Conservation (phyloP, 2,329 filamentous ascomycete species). For the Ciborinia camelliae region DNA sequence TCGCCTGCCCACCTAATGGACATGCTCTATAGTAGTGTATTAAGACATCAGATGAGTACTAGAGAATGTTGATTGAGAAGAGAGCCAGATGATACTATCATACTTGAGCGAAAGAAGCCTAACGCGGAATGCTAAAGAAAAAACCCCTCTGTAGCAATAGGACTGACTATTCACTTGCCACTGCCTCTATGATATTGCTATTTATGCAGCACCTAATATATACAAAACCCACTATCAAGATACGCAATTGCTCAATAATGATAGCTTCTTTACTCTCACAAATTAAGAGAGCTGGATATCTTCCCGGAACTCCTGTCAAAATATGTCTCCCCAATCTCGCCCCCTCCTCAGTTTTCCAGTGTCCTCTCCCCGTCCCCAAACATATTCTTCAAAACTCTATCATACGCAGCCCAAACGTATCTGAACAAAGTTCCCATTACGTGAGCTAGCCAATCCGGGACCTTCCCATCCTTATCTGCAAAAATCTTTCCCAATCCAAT, state of each 20-base stretch:
- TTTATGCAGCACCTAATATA: neutral
- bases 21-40: neutral
- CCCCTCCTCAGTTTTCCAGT: conserved; percentile 21
- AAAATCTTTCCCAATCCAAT: conserved; percentile 49
- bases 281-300: neutral
- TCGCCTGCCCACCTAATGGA: no score
- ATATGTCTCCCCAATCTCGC: conserved; percentile 22
- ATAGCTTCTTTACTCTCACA: neutral
- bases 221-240: neutral
- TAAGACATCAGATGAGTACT: neutral
- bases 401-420: conserved; percentile 62
- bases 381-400: conserved; percentile 56
- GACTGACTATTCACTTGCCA: neutral
- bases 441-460: conserved; percentile 63
- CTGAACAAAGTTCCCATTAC: conserved; percentile 52
- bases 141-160: neutral
- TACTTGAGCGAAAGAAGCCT: neutral
- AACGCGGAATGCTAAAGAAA: neutral
- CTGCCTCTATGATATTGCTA: neutral
- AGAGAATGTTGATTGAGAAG: neutral
- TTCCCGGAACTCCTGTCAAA: conserved; percentile 16
- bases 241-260: neutral
- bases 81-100: neutral
- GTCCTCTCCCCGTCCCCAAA: conserved; percentile 88
- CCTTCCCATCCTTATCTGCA: conserved; percentile 61